Conservation (phyloP, 202 grass and related monocot species). For the Hordeum pubiflorum region DNA sequence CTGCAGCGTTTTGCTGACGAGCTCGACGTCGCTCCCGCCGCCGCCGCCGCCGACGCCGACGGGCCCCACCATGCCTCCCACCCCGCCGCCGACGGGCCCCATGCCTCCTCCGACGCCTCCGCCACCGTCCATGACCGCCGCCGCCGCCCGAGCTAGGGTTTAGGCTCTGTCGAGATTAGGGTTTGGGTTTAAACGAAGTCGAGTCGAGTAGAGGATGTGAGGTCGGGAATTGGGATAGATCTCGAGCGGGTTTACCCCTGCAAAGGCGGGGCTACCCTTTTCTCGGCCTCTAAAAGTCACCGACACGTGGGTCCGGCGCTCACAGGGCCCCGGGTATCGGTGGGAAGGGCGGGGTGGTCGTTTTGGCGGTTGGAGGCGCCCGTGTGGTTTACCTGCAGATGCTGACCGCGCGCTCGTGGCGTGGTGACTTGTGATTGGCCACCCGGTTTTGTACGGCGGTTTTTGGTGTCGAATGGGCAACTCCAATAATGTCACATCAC, state of each 20-base stretch:
- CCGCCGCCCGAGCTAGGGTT: conserved; percentile 32
- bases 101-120: conserved; percentile 22
- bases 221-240: conserved; percentile 43
- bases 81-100: conserved; percentile 18
- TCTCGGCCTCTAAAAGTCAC: fast-evolving
- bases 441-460: not conserved
- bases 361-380: not conserved
- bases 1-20: conserved; percentile 88
- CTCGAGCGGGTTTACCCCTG: conserved; percentile 28
- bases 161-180: conserved; percentile 35
- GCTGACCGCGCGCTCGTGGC: conserved; percentile 26
- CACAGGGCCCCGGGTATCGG: fast-evolving
- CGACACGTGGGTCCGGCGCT: not conserved
- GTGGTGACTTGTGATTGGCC: conserved; percentile 20
- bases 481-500: conserved; percentile 18
- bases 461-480: not conserved
- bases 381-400: conserved; percentile 33
- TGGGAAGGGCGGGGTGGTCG: not conserved
- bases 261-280: not conserved
- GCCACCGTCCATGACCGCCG: conserved; percentile 35
- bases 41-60: conserved; percentile 22
- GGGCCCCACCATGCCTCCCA: conserved; percentile 14
- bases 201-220: conserved; percentile 18
- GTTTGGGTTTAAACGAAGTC: conserved; percentile 42
- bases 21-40: conserved; percentile 69